Evolutionary conservation across 768 basidiomycete species (phyloP), one percentile per base, ranked within the genome.

Genomic region (Clavaria fumosa): DNA sequence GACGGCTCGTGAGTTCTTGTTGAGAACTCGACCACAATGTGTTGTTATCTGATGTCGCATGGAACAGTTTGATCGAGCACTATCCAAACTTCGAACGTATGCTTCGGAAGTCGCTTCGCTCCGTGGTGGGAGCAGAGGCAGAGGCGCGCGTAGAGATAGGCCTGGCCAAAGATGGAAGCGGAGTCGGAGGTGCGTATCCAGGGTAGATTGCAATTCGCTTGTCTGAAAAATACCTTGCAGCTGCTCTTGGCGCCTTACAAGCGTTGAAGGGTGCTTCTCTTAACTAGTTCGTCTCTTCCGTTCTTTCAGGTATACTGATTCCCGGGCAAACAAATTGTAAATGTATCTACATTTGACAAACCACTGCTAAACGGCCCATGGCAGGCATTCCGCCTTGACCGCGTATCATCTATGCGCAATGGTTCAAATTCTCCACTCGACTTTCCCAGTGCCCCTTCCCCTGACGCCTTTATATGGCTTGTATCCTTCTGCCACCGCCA

Each of bases 151-250:
- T 95, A 1, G 69, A 78, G 34, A 83, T 97, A 48, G 93, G 88
- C 24, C 54, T 97, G 53, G 95, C 95, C 3, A 97, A 95, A 57
- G 95, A 99, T 48, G 95, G 95, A 9, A 91, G 86, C 50, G 95
- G 93, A 24, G 89, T 90, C 28, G 95, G 95, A 52, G 93, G 91
- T 95, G 56, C 60, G 81, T 56, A 23, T 34, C 24, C n/a, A 12
- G 12, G 28, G 17, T 32, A 35, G 32, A 26, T 37, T 40, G 22
- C 27, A 31, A 14, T 20, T 27, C 40, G 11, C 12, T 26, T 33
- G 31, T 43, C 27, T 42, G 40, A 32, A 46, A 35, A 40, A 41
- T 23, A 40, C 21, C 9, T 28, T 44, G 12, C 43, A 90, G 89
- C 89, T 53, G 89, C 89, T 28, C 64, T 95, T 27, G 82, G 84